phyloP scores from a whole-genome alignment of 1,139 yeast species.

The Suhomyces panamericanus region DNA sequence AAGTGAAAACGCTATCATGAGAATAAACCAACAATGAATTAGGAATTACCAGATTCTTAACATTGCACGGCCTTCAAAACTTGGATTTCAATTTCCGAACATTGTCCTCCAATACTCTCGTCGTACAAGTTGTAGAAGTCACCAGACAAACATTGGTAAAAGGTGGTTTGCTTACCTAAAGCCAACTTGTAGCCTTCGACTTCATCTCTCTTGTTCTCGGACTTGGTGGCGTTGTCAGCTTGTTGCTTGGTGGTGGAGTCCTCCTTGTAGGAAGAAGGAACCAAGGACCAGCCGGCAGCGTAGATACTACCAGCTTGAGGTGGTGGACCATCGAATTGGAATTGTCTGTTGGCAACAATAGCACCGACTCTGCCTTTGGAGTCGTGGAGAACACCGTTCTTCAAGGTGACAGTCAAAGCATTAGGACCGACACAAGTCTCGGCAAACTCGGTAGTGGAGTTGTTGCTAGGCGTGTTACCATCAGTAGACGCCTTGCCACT shows the following conservation, averaged over 20 bases:
- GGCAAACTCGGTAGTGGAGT: slow-evolving; percentile 3
- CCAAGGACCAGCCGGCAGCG: slow-evolving; percentile 42
- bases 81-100: slow-evolving; percentile 38
- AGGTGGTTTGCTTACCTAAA: slow-evolving; percentile 38
- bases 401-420: slow-evolving; percentile 32
- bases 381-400: slow-evolving; percentile 35
- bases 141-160: slow-evolving; percentile 46
- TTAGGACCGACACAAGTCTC: slow-evolving; percentile 31
- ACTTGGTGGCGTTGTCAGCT: slow-evolving; percentile 15
- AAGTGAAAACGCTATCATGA: not conserved
- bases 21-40: slow-evolving; percentile 1
- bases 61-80: slow-evolving; percentile 36
- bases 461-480: slow-evolving; percentile 16
- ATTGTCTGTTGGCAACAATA: slow-evolving; percentile 47
- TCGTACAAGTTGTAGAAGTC: slow-evolving; percentile 47
- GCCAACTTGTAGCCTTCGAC: slow-evolving; percentile 32
- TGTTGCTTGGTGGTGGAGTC: slow-evolving; percentile 13
- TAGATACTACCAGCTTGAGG: slow-evolving; percentile 44
- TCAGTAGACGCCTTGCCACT: slow-evolving; percentile 30
- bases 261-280: slow-evolving; percentile 22
- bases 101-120: slow-evolving; percentile 40
- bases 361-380: slow-evolving; percentile 40
- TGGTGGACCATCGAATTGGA: slow-evolving; percentile 49
- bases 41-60: slow-evolving; percentile 12
- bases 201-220: slow-evolving; percentile 20